These are phyloP conservation scores for Mycena indigotica DNA, from an alignment of 768 basidiomycete genomes.

Conservation along the genomic window DNA sequence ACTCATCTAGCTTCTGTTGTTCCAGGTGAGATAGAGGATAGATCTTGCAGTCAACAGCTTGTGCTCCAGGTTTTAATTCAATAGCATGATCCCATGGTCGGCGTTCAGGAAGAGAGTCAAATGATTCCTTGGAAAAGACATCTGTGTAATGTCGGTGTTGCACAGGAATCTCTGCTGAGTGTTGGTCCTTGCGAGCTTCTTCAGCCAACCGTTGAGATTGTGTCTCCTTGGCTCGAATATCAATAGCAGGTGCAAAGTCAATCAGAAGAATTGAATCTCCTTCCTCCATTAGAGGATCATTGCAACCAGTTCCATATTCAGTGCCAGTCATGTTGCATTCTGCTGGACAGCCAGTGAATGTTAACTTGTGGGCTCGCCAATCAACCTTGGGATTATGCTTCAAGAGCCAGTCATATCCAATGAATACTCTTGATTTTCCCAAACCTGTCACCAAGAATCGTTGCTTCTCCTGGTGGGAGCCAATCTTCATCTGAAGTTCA, in stretches of 20 bases:
- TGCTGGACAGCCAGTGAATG: constrained; percentile 15
- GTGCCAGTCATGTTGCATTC: constrained; percentile 7
- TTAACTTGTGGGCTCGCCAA: constrained; percentile 12
- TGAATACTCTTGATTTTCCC: constrained; percentile 21
- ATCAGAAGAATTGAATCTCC: constrained; percentile 3
- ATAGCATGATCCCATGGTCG: constrained; percentile 40
- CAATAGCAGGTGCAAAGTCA: not conserved
- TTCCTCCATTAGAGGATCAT: constrained; percentile 3
- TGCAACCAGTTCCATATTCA: not conserved
- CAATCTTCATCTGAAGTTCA: constrained; percentile 21
- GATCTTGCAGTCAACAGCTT: constrained; percentile 33
- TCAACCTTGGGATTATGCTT: constrained; percentile 27
- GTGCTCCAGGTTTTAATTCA: constrained; percentile 31
- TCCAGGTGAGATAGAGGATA: constrained; percentile 38
- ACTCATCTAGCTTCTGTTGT: constrained; percentile 29
- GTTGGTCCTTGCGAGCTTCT: not conserved
- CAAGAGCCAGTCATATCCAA: constrained; percentile 27
- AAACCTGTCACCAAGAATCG: constrained; percentile 27
- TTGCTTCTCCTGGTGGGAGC: constrained; percentile 23
- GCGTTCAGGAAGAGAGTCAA: constrained; percentile 30
- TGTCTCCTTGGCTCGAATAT: not conserved
- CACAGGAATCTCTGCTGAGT: constrained; percentile 1
- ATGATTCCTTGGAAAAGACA: constrained; percentile 20
- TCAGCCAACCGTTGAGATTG: constrained; percentile 8
- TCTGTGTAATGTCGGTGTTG: constrained; percentile 7